Percentiles rank a stretch among this genome's conserved stretches.
These are phyloP conservation scores for Protostelium mycophagum DNA, from an alignment of 78 protist species.

Conservation along the genomic window DNA sequence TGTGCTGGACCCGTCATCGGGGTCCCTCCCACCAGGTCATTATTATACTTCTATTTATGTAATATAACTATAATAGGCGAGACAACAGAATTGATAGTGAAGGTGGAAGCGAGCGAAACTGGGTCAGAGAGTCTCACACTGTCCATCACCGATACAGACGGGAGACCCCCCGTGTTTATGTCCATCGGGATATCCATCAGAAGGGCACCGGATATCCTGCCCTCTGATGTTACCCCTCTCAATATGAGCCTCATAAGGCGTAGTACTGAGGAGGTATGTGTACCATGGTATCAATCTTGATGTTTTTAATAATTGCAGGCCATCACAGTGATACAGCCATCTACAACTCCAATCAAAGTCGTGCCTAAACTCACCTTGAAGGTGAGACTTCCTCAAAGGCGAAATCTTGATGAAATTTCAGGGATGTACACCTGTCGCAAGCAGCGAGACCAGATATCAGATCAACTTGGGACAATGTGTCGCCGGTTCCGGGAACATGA, in stretches of 20 bases:
- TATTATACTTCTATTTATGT: no score
- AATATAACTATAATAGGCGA: background rate
- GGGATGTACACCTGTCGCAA: slow-evolving; percentile 63
- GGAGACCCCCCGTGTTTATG: background rate
- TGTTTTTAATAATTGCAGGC: background rate
- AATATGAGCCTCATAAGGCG: background rate
- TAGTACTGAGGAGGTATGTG: background rate
- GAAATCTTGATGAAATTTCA: background rate
- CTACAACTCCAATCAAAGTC: background rate
- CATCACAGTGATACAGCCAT: background rate
- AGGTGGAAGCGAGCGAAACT: background rate
- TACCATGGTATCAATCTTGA: no score
- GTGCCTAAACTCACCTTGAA: background rate
- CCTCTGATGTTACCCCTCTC: background rate
- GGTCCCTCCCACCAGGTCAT: background rate
- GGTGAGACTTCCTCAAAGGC: background rate
- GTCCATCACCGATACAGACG: background rate
- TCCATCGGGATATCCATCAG: background rate
- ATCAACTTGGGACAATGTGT: slow-evolving; percentile 55
- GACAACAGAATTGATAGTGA: background rate
- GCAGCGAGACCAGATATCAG: slow-evolving; percentile 42
- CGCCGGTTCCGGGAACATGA: slow-evolving; percentile 31
- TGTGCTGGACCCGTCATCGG: background rate
- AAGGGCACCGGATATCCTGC: background rate
- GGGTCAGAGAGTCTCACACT: background rate